A percentile compares a stretch with the other conserved stretches of the same genome.
Conservation (phyloP, 176 grass and related monocot species). For the Juncus effusus region DNA sequence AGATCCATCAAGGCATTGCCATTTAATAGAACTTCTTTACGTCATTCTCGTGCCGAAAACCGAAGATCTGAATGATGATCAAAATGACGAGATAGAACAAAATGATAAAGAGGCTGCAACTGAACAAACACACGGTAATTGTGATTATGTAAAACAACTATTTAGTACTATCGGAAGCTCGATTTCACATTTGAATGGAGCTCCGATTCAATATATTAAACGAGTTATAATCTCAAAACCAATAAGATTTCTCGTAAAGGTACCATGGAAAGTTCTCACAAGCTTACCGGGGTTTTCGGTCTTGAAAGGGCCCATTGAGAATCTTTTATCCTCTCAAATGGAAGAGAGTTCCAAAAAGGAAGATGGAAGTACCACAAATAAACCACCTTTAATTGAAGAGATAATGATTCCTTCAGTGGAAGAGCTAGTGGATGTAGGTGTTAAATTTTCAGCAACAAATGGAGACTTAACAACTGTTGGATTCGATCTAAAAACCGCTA, state of each 20-base stretch:
- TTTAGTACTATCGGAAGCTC: slow-evolving; percentile 36
- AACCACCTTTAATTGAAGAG: slow-evolving; percentile 69
- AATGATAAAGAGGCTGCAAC: slow-evolving; percentile 48
- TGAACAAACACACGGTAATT: slow-evolving; percentile 15
- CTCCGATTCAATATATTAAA: slow-evolving; percentile 43
- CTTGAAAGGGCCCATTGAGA: slow-evolving; percentile 46
- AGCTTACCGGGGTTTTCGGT: slow-evolving; percentile 55
- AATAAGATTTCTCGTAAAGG: slow-evolving; percentile 42
- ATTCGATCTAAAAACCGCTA: slow-evolving; percentile 58
- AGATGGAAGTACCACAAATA: slow-evolving; percentile 32
- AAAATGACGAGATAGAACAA: slow-evolving; percentile 15
- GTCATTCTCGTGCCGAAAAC: slow-evolving; percentile 47
- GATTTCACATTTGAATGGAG: slow-evolving; percentile 35
- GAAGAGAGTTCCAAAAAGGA: slow-evolving; percentile 19
- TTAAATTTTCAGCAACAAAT: slow-evolving; percentile 46
- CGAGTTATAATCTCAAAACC: slow-evolving; percentile 38
- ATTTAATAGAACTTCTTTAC: slow-evolving; percentile 77
- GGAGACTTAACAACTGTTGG: slow-evolving; percentile 49
- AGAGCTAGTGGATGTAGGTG: slow-evolving; percentile 44
- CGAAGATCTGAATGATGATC: not conserved
- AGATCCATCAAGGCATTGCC: slow-evolving; percentile 44
- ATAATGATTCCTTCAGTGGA: slow-evolving; percentile 86
- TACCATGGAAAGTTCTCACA: slow-evolving; percentile 77
- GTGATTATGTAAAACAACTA: slow-evolving; percentile 44
- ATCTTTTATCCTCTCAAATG: slow-evolving; percentile 34